Percentiles rank a stretch among this genome's conserved stretches.
Evolutionary conservation across 805 yeast species (phyloP).

Genomic region (Cyberlindnera veronae): DNA sequence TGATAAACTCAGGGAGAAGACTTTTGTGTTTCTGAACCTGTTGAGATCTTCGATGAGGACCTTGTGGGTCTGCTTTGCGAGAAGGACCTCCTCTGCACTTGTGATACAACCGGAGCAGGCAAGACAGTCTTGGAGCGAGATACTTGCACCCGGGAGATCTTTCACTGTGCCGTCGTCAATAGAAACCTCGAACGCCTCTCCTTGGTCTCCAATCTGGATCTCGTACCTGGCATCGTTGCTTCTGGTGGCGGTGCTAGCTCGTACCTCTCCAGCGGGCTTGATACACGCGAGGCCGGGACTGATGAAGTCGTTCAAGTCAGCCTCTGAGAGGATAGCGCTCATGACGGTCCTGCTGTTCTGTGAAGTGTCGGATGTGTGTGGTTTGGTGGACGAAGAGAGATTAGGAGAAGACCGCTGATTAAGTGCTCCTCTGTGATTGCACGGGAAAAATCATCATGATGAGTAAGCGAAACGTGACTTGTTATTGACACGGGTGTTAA

Average conservation of each 20-base stretch:
- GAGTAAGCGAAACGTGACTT: background rate
- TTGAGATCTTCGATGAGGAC: slow-evolving; percentile 64
- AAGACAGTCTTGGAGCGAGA: slow-evolving; percentile 85
- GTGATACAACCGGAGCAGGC: slow-evolving; percentile 98
- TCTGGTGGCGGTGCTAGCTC: slow-evolving; percentile 24
- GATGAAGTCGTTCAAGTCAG: slow-evolving; percentile 91
- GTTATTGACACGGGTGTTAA: slow-evolving; percentile 1
- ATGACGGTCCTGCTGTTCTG: slow-evolving; percentile 34
- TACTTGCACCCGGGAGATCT: slow-evolving; percentile 72
- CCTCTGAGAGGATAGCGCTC: slow-evolving; percentile 87
- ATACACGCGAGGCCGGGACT: slow-evolving; percentile 93
- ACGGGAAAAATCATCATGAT: slow-evolving; percentile 4
- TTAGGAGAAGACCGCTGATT: slow-evolving; percentile 5
- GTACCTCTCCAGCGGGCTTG: slow-evolving; percentile 64
- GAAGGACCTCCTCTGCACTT: slow-evolving; percentile 91
- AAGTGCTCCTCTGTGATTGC: slow-evolving; percentile 11
- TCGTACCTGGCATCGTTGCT: slow-evolving; percentile 32
- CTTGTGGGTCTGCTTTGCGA: slow-evolving; percentile 85
- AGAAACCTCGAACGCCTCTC: slow-evolving; percentile 66
- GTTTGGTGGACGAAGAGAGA: background rate
- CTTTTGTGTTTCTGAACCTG: slow-evolving; percentile 31
- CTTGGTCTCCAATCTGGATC: slow-evolving; percentile 55
- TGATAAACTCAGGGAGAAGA: slow-evolving; percentile 72
- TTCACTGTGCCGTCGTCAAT: slow-evolving; percentile 46
- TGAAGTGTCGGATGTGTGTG: background rate